Conservation (phyloP, 768 basidiomycete genomes). For the Suillus fuscotomentosus region DNA sequence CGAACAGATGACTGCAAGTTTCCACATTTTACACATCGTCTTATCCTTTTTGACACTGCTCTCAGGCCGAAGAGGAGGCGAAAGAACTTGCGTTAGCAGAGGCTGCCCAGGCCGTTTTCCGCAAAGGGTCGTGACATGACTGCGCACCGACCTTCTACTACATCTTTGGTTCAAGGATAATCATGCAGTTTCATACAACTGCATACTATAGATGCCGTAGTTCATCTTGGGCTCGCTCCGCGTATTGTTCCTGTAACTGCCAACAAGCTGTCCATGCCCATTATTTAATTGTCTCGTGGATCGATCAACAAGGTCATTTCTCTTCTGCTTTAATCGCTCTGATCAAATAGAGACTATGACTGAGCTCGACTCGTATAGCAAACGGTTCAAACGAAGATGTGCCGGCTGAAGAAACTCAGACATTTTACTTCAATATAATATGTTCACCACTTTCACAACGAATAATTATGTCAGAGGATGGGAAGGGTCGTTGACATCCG, state of each 20-base stretch:
- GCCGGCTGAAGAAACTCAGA: neutral
- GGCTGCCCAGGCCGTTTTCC: conserved; percentile 27
- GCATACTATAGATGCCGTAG: neutral
- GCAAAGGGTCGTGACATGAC: conserved; percentile 12
- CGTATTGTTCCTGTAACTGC: neutral
- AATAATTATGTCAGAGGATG: no score
- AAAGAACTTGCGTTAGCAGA: conserved; percentile 29
- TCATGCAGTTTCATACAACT: neutral
- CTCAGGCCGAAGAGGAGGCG: conserved; percentile 26
- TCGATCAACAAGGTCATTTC: neutral
- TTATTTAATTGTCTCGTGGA: neutral
- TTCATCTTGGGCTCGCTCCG: neutral
- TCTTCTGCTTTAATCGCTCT: neutral
- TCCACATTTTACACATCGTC: neutral
- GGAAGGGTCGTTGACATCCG: no score
- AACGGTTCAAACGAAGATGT: neutral
- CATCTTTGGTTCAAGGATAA: neutral
- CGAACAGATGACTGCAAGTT: conserved; percentile 15
- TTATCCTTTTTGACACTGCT: neutral
- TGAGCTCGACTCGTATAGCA: neutral
- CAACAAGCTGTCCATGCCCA: neutral
- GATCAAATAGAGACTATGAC: neutral
- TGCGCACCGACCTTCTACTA: neutral
- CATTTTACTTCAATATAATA: neutral
- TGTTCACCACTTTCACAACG: neutral